These are phyloP conservation scores for Raffaelea ambrosiae DNA, from an alignment of 2,329 filamentous ascomycete species.

Conservation along the genomic window DNA sequence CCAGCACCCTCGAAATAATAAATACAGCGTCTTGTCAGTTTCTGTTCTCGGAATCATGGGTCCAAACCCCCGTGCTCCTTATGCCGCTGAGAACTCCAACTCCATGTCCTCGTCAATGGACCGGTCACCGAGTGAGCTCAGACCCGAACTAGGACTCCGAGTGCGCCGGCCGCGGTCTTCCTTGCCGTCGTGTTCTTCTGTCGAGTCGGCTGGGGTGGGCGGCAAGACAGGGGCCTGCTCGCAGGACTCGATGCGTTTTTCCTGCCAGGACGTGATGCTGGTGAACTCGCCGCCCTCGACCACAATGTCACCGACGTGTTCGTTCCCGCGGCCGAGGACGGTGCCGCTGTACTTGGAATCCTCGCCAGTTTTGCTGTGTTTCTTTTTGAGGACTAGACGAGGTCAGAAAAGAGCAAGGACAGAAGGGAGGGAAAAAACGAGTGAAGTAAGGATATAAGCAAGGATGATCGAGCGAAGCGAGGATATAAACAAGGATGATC, in stretches of 20 bases:
- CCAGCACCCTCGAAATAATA: background rate
- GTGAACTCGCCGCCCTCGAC: constrained; percentile 70
- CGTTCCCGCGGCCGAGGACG: constrained; percentile 61
- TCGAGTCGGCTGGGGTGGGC: constrained; percentile 5
- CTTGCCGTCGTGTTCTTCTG: constrained; percentile 4
- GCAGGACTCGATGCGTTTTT: constrained; percentile 21
- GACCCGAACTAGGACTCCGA: constrained; percentile 42
- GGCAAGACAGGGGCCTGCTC: constrained; percentile 11
- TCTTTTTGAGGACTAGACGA: constrained; percentile 74
- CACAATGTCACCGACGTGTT: constrained; percentile 57
- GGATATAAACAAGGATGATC: background rate
- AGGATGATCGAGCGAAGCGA: background rate
- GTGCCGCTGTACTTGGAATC: constrained; percentile 82
- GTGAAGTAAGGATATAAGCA: background rate
- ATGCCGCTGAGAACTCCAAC: constrained; percentile 19
- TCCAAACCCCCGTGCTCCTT: background rate
- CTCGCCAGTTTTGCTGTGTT: constrained; percentile 81
- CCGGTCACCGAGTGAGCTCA: constrained; percentile 47
- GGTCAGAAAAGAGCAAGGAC: constrained; percentile 35
- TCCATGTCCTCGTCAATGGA: constrained; percentile 39
- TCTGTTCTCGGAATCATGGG: too few species aligned
- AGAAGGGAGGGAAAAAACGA: constrained; percentile 33
- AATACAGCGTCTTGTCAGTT: too few species aligned
- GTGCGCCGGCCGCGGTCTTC: constrained; percentile 22
- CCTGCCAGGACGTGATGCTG: constrained; percentile 59